Conservation (phyloP, 306 rosid species). For the Fragaria vesca region DNA sequence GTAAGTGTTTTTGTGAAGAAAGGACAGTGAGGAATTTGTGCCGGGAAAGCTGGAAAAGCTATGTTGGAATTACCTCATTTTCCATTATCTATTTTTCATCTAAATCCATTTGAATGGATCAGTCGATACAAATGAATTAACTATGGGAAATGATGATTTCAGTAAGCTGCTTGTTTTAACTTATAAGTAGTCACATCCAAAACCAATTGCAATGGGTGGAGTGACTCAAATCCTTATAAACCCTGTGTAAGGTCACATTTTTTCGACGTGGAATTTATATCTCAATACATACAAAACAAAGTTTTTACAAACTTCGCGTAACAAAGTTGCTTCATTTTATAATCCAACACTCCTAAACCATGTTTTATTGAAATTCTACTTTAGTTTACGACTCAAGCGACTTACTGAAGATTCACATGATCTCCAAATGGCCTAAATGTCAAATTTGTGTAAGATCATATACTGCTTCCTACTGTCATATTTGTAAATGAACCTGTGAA, state of each 20-base stretch:
- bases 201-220: too few species aligned
- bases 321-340: too few species aligned
- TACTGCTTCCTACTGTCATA: neutral
- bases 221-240: too few species aligned
- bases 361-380: too few species aligned
- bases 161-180: neutral
- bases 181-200: too few species aligned
- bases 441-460: too few species aligned
- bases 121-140: neutral
- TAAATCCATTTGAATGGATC: neutral
- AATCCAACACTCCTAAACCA: too few species aligned
- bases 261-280: too few species aligned
- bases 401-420: neutral
- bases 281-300: too few species aligned
- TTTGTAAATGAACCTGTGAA: neutral
- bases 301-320: neutral
- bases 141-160: neutral
- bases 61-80: neutral
- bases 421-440: neutral
- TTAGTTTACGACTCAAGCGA: too few species aligned
- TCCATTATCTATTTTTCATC: neutral
- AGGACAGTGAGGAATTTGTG: slow-evolving; percentile 64
- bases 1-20: slow-evolving; percentile 21
- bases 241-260: too few species aligned
- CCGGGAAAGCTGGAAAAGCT: slow-evolving; percentile 57